These are phyloP conservation scores for Jatropha multifida DNA, from an alignment of 441 rosid species.

Conservation along the genomic window DNA sequence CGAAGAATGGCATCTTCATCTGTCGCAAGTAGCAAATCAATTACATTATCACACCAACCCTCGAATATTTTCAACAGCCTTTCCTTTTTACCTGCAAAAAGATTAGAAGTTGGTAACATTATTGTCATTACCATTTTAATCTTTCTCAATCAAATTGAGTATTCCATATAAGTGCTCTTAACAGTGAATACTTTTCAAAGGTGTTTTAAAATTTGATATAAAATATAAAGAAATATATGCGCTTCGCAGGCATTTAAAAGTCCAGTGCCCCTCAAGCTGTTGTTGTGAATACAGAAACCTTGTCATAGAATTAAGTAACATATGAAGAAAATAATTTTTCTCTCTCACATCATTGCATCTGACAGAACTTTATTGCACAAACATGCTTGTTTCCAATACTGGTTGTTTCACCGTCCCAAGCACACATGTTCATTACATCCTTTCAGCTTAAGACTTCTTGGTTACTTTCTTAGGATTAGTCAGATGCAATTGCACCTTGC, in stretches of 20 bases:
- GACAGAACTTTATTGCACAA: neutral
- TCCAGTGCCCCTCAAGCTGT: too few species aligned
- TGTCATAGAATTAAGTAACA: too few species aligned
- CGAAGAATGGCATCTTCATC: slow-evolving; percentile 78
- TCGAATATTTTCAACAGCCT: slow-evolving; percentile 76
- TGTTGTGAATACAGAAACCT: too few species aligned
- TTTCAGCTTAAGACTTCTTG: slow-evolving; percentile 3
- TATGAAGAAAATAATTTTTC: too few species aligned
- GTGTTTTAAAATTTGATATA: neutral
- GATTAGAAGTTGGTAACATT: slow-evolving; percentile 1
- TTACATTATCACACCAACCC: slow-evolving; percentile 92
- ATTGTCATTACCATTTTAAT: neutral
- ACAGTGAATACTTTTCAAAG: neutral
- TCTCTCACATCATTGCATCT: neutral
- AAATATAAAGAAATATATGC: neutral
- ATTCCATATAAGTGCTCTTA: neutral
- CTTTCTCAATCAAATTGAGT: neutral
- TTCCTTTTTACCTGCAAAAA: slow-evolving; percentile 64
- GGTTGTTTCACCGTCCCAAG: slow-evolving; percentile 1
- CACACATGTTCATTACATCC: neutral
- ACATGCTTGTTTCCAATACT: slow-evolving; percentile 3
- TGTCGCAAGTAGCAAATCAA: slow-evolving; percentile 68
- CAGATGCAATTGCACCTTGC: neutral
- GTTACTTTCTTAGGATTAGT: neutral
- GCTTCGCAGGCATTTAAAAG: neutral